Conservation (phyloP, 352 stramenopile genomes). For the Phytopythium sindhum region DNA sequence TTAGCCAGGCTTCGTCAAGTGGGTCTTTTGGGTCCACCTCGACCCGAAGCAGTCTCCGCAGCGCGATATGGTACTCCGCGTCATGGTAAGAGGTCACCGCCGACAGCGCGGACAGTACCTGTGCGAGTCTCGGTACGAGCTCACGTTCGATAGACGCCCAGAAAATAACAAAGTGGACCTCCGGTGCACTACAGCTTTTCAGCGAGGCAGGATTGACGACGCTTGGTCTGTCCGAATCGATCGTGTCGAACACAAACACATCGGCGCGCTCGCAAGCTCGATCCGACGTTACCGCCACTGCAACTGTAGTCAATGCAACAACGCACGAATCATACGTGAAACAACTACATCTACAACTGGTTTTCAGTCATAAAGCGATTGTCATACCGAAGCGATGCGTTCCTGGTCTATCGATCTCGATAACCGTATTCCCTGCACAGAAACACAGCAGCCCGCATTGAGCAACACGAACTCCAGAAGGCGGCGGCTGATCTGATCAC, state of each 20-base stretch:
- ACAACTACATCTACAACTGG: too few relatives aligned
- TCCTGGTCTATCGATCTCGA: slow-evolving; percentile 19
- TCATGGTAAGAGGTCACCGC: slow-evolving; percentile 17
- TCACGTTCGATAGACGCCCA: slow-evolving; percentile 18
- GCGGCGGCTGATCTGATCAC: slow-evolving; percentile 5
- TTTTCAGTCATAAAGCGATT: too few relatives aligned
- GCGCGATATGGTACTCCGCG: slow-evolving; percentile 14
- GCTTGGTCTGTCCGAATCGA: neutral
- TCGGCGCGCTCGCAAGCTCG: neutral
- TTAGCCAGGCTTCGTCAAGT: slow-evolving; percentile 24
- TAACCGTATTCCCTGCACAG: slow-evolving; percentile 14
- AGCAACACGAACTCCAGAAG: neutral
- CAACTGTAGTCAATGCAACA: too few relatives aligned
- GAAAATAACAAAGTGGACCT: slow-evolving; percentile 21
- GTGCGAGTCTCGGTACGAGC: slow-evolving; percentile 10
- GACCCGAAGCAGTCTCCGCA: slow-evolving; percentile 11
- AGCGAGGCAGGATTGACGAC: neutral
- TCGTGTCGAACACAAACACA: neutral
- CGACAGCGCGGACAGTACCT: slow-evolving; percentile 17
- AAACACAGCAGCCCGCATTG: neutral
- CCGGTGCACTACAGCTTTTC: neutral
- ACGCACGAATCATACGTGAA: too few relatives aligned
- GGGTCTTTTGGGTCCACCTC: slow-evolving; percentile 7
- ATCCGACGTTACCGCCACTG: neutral
- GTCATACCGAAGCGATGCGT: slow-evolving; percentile 27